phyloP scores from a whole-genome alignment of 345 rosid genomes.

The Lumnitzera littorea region DNA sequence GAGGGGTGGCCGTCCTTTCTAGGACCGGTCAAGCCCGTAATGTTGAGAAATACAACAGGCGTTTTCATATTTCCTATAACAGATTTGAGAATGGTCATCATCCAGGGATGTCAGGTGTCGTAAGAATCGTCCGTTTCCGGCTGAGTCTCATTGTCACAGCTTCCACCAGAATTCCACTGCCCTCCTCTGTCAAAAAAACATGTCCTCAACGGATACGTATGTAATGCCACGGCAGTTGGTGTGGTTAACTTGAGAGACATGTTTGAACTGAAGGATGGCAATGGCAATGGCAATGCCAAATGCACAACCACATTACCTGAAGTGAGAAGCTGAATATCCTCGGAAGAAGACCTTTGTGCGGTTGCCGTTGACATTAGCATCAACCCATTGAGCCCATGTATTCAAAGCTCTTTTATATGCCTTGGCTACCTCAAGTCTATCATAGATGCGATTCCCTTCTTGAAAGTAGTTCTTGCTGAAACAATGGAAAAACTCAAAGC shows the following conservation, averaged over 20 bases:
- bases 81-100: conserved; percentile 58
- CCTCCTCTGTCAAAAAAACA: conserved; percentile 34
- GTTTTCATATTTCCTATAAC: conserved; percentile 66
- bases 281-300: too few relatives aligned
- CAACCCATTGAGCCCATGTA: conserved; percentile 82
- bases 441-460: conserved; percentile 52
- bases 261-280: too few relatives aligned
- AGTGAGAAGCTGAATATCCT: conserved; percentile 82
- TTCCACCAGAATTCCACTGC: conserved; percentile 52
- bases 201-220: neutral
- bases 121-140: conserved; percentile 41
- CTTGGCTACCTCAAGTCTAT: conserved; percentile 38
- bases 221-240: too few relatives aligned
- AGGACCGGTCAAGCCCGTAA: conserved; percentile 60
- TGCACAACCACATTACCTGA: conserved; percentile 24
- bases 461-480: conserved; percentile 58
- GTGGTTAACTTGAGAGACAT: too few relatives aligned
- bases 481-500: neutral
- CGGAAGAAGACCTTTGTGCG: conserved; percentile 55
- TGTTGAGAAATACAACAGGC: conserved; percentile 60
- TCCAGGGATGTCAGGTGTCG: conserved; percentile 50
- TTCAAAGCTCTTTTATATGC: conserved; percentile 55
- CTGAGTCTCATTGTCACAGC: conserved; percentile 37
- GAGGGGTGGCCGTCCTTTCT: conserved; percentile 75
- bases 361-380: conserved; percentile 42